Base-by-base conservation (phyloP, 2,329 filamentous ascomycete species). In the Sclerotinia subarctica region DNA sequence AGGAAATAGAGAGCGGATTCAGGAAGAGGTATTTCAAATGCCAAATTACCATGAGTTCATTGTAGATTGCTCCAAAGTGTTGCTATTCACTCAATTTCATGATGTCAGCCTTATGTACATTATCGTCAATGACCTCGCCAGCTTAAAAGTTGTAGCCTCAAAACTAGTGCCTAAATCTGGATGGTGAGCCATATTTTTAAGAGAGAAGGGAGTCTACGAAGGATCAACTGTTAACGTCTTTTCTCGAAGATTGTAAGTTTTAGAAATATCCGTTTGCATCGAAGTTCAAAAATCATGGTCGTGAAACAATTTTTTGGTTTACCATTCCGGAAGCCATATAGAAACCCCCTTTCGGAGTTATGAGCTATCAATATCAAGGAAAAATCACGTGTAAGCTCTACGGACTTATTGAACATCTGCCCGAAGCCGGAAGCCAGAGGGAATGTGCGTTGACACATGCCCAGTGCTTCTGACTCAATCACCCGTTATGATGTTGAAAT, bases 61-160 rank as follows among this genome's bases (percentile, higher is more conserved):
- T 59, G 52, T 19, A 66, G 10, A 26, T 38, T 29, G 29, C 11
- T 58, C 52, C 53, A 59, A 49, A 8, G 44, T 56, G 49, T 64
- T 64, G 49, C 17, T 29, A 35, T 53, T 64, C 47, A n/a, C 47
- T 67, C 35, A 17, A 46, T 54, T 67, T 67, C 65, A 67, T 53
- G 15, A 19, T 67, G 56, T 67, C 65, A 67, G 65, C 65, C 65
- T 67, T 60, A 66, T 60, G 64, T 52, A 59, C 44, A 51, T 60
- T 35, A 51, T 35, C 52, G 17, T 51, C 44, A 49, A 51, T 49
- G 44, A 57, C 65, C 65, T 62, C 46, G 65, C 65, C 65, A 46
- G 19, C 47, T 53, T 54, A 53, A 62, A 67, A 52, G 32, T 62
- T 44, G 65, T 60, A 62, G 64, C 52, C 52, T 58, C 51, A 66